Base-by-base conservation (phyloP, 169 alveolate genomes). In the Cryptosporidium ryanae region DNA sequence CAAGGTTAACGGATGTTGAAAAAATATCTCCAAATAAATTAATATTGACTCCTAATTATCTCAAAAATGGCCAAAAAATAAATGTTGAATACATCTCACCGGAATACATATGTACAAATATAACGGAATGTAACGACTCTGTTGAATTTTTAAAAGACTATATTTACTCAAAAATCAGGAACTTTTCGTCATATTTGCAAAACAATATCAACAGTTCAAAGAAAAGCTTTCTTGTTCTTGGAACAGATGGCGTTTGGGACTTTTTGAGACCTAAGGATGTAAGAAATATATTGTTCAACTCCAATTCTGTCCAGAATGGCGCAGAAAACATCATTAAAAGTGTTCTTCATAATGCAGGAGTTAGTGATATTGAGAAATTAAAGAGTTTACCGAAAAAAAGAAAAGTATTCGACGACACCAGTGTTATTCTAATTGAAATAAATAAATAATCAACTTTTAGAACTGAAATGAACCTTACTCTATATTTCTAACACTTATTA, bases 171-270 rank as follows among this genome's bases (percentile, higher is more conserved):
- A 76, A 76, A 76, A 10, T 25, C 17, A 76, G 34, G 34, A 76
- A 76, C 38, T 17, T 31, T 21, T 76, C 27, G 10, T 61, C 87
- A 2, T 55, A 76, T 49, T 27, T 55, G 25, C 76, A 76, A 18
- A 18, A 32, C 12, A 15, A 52, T 6, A 61, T 59, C 1, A 25
- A 59, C 38, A 15, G 34, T 15, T 34, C 68, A 23, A 76, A 76
- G 46, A 59, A 32, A 27, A 76, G 64, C 25, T 76, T 34, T 23
- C 64, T 76, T 15, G 18, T 76, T 2, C 71, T 76, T 12, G 87
- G 87, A 17, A 76, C 87, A 6, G 87, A 76, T 61, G 87, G 87
- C 2, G 68, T 76, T 23, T 76, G 87, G 87, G 87, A 76, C 59
- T 76, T 76, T 61, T 29, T 76, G 23, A 76, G 66, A 34, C 87